Evolutionary conservation across 495 filamentous ascomycete genomes (phyloP).

Genomic region (Clohesyomyces aquaticus): DNA sequence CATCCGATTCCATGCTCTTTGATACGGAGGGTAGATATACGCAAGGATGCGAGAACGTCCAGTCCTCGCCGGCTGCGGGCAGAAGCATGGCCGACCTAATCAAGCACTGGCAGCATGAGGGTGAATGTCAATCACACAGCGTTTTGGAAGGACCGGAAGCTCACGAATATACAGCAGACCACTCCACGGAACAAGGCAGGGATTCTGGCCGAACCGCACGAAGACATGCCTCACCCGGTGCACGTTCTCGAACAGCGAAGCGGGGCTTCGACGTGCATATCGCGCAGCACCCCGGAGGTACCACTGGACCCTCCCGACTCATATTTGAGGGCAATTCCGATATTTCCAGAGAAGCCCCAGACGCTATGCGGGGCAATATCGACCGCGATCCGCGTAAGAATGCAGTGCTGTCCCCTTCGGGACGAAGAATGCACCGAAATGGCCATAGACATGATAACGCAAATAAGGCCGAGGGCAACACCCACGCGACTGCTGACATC

Average conservation of each 20-base stretch:
- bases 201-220: not conserved
- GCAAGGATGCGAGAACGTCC: too few relatives aligned
- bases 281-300: slow-evolving; percentile 8
- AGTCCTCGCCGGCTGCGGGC: too few relatives aligned
- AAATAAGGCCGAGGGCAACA: not conserved
- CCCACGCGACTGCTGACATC: slow-evolving; percentile 15
- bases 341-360: slow-evolving; percentile 1
- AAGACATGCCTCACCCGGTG: not conserved
- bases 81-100: too few relatives aligned
- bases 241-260: not conserved
- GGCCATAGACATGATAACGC: slow-evolving; percentile 6
- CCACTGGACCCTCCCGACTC: slow-evolving; percentile 1
- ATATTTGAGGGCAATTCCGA: slow-evolving; percentile 17
- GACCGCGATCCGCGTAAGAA: not conserved
- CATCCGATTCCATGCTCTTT: slow-evolving; percentile 46
- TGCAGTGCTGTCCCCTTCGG: slow-evolving; percentile 15
- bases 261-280: slow-evolving; percentile 5
- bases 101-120: too few relatives aligned
- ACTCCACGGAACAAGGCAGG: too few relatives aligned
- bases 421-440: not conserved
- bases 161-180: too few relatives aligned
- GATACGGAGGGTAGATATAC: too few relatives aligned
- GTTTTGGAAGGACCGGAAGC: too few relatives aligned
- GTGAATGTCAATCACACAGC: too few relatives aligned
- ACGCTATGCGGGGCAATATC: not conserved